These are phyloP conservation scores for Dalechampia spathulata DNA, from an alignment of 441 rosid species.

Conservation along the genomic window DNA sequence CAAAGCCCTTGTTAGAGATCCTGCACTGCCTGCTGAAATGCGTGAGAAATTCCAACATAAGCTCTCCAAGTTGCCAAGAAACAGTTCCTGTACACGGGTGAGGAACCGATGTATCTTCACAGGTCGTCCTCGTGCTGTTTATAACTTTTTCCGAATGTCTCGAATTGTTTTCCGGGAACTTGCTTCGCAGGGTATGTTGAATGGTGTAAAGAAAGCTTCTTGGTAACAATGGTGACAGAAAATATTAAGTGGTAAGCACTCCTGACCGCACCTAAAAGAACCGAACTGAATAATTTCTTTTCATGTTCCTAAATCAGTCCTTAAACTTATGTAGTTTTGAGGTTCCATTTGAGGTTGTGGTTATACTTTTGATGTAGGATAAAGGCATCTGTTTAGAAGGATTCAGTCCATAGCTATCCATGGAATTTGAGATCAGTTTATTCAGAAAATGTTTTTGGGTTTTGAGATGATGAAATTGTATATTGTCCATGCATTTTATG, in stretches of 20 bases:
- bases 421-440: slow-evolving; percentile 1
- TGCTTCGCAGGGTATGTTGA: slow-evolving; percentile 27
- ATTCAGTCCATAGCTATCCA: background rate
- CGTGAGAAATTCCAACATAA: slow-evolving; percentile 27
- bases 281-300: background rate
- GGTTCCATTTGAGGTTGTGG: background rate
- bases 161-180: slow-evolving; percentile 32
- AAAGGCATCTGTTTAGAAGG: background rate
- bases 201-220: slow-evolving; percentile 34
- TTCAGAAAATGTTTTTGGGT: background rate
- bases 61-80: slow-evolving; percentile 29
- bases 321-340: background rate
- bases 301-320: background rate
- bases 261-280: background rate
- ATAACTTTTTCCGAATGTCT: slow-evolving; percentile 29
- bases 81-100: slow-evolving; percentile 33
- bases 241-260: background rate
- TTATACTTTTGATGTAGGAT: slow-evolving; percentile 4
- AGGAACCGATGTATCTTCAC: slow-evolving; percentile 30
- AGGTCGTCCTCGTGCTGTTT: slow-evolving; percentile 32
- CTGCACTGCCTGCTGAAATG: slow-evolving; percentile 22
- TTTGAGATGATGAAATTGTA: background rate
- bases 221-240: slow-evolving; percentile 17
- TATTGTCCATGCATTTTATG: background rate
- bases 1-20: slow-evolving; percentile 33